A percentile compares a stretch with the other conserved stretches of the same genome.
Conservation (phyloP, 1,284 basidiomycete genomes). For the Mrakiaceae sp. region DNA sequence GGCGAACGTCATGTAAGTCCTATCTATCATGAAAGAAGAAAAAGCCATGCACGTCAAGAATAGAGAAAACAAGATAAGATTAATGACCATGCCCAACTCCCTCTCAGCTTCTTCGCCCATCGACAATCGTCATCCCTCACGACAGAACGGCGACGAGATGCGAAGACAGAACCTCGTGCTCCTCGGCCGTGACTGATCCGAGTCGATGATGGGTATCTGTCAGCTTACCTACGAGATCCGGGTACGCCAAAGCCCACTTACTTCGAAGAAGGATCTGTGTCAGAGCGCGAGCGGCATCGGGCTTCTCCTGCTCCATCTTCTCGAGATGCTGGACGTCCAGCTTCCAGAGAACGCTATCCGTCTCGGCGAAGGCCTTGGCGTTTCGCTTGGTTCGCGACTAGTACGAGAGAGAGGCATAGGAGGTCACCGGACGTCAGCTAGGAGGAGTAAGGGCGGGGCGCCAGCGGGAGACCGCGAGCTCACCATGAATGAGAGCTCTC, state of each 20-base stretch:
- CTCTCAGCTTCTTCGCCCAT: no score
- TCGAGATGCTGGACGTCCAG: constrained; percentile 49
- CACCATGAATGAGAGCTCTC: constrained; percentile 64
- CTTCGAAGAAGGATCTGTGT: constrained; percentile 66
- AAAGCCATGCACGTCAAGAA: no score
- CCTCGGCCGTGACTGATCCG: constrained; percentile 31
- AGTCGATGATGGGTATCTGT: not conserved
- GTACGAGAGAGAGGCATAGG: no score
- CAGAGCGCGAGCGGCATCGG: constrained; percentile 54
- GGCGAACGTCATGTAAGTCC: no score
- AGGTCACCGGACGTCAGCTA: no score
- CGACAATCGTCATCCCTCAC: not conserved
- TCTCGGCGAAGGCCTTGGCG: constrained; percentile 73
- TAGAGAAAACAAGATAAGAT: no score
- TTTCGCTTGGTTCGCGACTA: constrained; percentile 59
- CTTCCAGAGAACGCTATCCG: constrained; percentile 67
- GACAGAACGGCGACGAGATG: constrained; percentile 4
- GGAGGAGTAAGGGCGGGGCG: no score
- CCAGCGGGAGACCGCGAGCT: no score
- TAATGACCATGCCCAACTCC: no score
- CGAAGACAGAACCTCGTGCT: constrained; percentile 26
- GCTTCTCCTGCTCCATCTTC: constrained; percentile 51
- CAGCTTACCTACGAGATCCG: not conserved
- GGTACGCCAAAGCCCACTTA: constrained; percentile 34
- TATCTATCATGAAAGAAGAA: no score